Conservation (phyloP, 2,329 filamentous ascomycete species). For the Aureobasidium musti region DNA sequence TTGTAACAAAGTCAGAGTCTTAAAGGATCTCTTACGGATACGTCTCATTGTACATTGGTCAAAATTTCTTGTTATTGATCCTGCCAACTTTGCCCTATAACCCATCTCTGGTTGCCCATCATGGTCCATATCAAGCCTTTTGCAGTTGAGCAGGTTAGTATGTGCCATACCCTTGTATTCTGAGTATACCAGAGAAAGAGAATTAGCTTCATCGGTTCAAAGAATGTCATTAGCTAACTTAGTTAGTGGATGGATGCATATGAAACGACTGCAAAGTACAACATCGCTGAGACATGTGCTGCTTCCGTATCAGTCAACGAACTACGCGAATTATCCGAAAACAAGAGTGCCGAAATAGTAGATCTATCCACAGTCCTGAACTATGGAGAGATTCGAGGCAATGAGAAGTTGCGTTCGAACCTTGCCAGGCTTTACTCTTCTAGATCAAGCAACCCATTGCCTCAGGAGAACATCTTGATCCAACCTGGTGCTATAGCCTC, state of each 20-base stretch:
- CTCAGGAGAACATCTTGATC: conserved; percentile 68
- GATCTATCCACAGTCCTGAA: conserved; percentile 62
- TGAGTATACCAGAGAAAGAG: conserved; percentile 31
- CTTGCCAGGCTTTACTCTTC: conserved; percentile 67
- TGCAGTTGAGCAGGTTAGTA: conserved; percentile 67
- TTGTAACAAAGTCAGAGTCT: neutral
- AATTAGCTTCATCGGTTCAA: conserved; percentile 37
- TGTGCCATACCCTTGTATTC: neutral
- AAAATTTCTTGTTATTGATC: neutral
- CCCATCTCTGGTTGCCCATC: conserved; percentile 31
- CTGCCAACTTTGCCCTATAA: neutral
- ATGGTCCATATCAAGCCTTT: conserved; percentile 65
- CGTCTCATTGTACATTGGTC: neutral
- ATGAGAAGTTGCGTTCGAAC: conserved; percentile 61
- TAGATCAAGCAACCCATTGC: conserved; percentile 51
- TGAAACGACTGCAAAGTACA: conserved; percentile 58
- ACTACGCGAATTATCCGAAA: conserved; percentile 60
- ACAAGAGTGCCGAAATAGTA: conserved; percentile 49
- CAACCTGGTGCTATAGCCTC: conserved; percentile 79
- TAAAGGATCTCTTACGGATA: neutral
- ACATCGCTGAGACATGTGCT: conserved; percentile 78
- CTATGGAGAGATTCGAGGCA: conserved; percentile 74
- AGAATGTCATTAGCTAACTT: conserved; percentile 32
- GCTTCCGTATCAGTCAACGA: conserved; percentile 73
- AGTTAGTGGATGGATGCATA: conserved; percentile 60